Evolutionary conservation across 371 early-diverging fungal genomes (phyloP).

Genomic region (Smittium culicis): DNA sequence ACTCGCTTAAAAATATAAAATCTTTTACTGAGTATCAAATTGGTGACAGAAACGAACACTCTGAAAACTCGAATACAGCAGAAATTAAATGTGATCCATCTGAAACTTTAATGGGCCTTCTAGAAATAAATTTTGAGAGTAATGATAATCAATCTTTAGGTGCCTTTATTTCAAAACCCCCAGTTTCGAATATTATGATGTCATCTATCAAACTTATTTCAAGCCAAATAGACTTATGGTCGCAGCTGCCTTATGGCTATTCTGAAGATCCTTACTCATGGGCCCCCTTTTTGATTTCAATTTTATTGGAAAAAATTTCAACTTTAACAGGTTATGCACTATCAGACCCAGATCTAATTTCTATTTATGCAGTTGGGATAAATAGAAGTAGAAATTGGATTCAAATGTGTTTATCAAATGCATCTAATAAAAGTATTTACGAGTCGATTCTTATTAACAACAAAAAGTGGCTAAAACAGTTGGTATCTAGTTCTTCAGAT

Average conservation of each 20-base stretch:
- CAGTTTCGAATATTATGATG: not conserved
- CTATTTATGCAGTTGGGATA: not conserved
- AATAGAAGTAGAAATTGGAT: not conserved
- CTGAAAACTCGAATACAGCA: not conserved
- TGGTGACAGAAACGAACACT: not conserved
- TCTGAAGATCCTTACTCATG: not conserved
- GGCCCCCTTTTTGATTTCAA: not conserved
- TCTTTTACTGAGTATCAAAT: not conserved
- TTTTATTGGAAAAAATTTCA: not conserved
- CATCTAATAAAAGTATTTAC: not conserved
- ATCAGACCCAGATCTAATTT: not conserved
- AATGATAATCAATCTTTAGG: not conserved
- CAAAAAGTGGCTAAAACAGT: not conserved
- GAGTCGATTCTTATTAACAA: not conserved
- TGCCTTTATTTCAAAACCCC: not conserved
- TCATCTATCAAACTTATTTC: not conserved
- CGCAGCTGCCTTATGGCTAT: not conserved
- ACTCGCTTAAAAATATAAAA: not conserved
- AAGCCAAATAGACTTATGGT: not conserved
- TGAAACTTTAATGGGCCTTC: not conserved
- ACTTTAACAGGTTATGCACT: not conserved
- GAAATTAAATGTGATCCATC: not conserved
- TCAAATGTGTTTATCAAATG: not conserved
- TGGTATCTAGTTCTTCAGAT: not conserved
- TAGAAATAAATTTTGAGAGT: not conserved